A percentile compares a stretch with the other conserved stretches of the same genome.
Evolutionary conservation across 2,329 filamentous ascomycete genomes (phyloP).

Genomic region (Elsinoe necatrix): DNA sequence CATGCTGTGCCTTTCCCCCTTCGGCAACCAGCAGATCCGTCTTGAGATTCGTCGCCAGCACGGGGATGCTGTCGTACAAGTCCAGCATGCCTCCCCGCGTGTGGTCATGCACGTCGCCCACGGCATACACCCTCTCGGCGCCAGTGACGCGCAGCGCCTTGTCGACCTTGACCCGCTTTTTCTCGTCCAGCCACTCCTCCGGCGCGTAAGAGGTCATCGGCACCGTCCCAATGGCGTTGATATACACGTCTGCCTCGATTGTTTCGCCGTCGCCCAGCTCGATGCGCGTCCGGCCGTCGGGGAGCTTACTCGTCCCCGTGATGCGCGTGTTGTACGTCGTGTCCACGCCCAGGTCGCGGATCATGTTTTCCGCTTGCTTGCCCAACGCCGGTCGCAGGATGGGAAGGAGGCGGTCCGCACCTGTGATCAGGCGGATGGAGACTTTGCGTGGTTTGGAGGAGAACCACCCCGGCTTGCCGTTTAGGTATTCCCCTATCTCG

Average conservation of each 20-base stretch:
- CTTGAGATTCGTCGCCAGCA: slow-evolving; percentile 38
- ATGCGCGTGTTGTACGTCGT: slow-evolving; percentile 26
- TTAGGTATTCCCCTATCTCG: slow-evolving; percentile 29
- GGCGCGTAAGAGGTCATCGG: slow-evolving; percentile 49
- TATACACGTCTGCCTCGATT: slow-evolving; percentile 44
- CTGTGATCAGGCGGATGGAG: slow-evolving; percentile 40
- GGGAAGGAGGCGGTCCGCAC: slow-evolving; percentile 34
- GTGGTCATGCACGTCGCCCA: slow-evolving; percentile 41
- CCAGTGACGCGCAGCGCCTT: slow-evolving; percentile 39
- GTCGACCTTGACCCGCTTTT: slow-evolving; percentile 44
- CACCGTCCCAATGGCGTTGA: slow-evolving; percentile 43
- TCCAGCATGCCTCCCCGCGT: slow-evolving; percentile 37
- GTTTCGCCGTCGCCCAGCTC: slow-evolving; percentile 40
- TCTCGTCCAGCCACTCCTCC: slow-evolving; percentile 35
- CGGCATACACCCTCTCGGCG: slow-evolving; percentile 40
- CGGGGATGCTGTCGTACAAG: slow-evolving; percentile 33
- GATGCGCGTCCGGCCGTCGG: slow-evolving; percentile 36
- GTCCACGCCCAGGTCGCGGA: slow-evolving; percentile 40
- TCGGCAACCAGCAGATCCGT: slow-evolving; percentile 36
- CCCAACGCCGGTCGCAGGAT: slow-evolving; percentile 34
- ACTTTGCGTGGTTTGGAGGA: slow-evolving; percentile 28
- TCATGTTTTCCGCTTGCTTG: slow-evolving; percentile 37
- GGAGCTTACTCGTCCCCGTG: slow-evolving; percentile 23
- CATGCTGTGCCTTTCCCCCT: not conserved
- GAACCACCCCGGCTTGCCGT: slow-evolving; percentile 36